A percentile compares a stretch with the other conserved stretches of the same genome.
phyloP scores from a whole-genome alignment of 495 filamentous ascomycete species.

The Neurospora sublineolata region DNA sequence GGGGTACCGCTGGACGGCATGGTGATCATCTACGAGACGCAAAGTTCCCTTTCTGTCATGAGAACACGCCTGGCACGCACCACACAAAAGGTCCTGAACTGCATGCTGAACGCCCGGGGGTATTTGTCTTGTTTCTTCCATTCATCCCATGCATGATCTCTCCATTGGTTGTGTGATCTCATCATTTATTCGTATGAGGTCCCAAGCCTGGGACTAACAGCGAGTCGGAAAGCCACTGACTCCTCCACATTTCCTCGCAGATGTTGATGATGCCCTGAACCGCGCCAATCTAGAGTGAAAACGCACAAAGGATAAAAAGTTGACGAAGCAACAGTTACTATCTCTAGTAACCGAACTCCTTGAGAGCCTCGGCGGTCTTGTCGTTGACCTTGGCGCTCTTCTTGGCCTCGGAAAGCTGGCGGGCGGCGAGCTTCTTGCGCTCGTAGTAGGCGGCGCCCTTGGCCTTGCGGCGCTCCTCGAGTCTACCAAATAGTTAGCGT shows the following conservation, averaged over 20 bases:
- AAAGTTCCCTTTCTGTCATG: neutral
- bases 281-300: constrained; percentile 33
- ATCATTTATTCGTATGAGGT: constrained; percentile 27
- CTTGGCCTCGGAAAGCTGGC: constrained; percentile 80
- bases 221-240: constrained; percentile 25
- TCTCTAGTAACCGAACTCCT: constrained; percentile 44
- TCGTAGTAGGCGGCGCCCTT: constrained; percentile 98
- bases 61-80: neutral
- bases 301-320: constrained; percentile 25
- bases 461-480: constrained; percentile 98
- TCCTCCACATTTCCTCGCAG: constrained; percentile 25
- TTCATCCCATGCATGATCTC: constrained; percentile 26
- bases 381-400: constrained; percentile 79
- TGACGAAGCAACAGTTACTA: constrained; percentile 12
- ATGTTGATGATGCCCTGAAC: constrained; percentile 32
- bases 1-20: neutral
- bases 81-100: neutral
- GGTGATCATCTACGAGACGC: neutral
- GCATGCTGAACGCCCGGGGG: constrained; percentile 7
- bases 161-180: constrained; percentile 28
- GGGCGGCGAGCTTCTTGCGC: constrained; percentile 91
- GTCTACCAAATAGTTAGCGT: constrained; percentile 48
- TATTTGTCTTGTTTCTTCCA: constrained; percentile 22
- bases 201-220: constrained; percentile 26
- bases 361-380: constrained; percentile 44